Conservation (phyloP, 208 protist genomes). For the Crithidia sp. region DNA sequence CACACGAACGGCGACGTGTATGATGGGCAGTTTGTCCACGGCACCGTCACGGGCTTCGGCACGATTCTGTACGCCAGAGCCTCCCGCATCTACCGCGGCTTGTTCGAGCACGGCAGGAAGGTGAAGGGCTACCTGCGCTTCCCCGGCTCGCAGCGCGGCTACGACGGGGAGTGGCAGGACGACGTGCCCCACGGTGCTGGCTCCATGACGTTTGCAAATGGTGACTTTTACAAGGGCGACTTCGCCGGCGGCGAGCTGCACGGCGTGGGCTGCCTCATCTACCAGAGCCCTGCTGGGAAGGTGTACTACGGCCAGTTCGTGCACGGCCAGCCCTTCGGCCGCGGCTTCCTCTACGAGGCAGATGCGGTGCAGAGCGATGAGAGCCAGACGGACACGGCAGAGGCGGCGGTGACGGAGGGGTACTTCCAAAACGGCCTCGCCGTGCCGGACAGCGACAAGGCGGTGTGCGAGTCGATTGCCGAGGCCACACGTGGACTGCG, state of each 20-base stretch:
- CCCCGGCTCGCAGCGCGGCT: constrained; percentile 39
- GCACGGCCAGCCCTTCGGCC: constrained; percentile 61
- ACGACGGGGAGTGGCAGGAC: constrained; percentile 56
- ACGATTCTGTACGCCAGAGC: constrained; percentile 38
- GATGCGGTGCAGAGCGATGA: constrained; percentile 1
- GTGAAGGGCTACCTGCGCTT: constrained; percentile 47
- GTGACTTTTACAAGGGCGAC: constrained; percentile 60
- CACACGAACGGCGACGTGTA: constrained; percentile 64
- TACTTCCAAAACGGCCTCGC: constrained; percentile 46
- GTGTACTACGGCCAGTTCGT: constrained; percentile 64
- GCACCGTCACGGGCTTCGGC: constrained; percentile 52
- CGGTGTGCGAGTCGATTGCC: constrained; percentile 22
- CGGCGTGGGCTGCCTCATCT: constrained; percentile 47
- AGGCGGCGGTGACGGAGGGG: constrained; percentile 26
- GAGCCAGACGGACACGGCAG: constrained; percentile 8
- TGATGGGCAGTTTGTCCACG: constrained; percentile 59
- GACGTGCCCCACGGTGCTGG: constrained; percentile 57
- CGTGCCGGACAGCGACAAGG: constrained; percentile 29
- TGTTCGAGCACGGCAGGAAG: constrained; percentile 48
- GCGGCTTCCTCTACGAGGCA: constrained; percentile 38
- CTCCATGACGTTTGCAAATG: constrained; percentile 60
- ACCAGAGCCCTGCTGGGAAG: constrained; percentile 41
- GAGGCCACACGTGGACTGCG: constrained; percentile 25
- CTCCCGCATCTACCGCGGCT: constrained; percentile 35
- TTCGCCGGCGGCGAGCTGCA: constrained; percentile 56